Conservation (phyloP, 495 filamentous ascomycete species). For the Aspergillus nanangensis region DNA sequence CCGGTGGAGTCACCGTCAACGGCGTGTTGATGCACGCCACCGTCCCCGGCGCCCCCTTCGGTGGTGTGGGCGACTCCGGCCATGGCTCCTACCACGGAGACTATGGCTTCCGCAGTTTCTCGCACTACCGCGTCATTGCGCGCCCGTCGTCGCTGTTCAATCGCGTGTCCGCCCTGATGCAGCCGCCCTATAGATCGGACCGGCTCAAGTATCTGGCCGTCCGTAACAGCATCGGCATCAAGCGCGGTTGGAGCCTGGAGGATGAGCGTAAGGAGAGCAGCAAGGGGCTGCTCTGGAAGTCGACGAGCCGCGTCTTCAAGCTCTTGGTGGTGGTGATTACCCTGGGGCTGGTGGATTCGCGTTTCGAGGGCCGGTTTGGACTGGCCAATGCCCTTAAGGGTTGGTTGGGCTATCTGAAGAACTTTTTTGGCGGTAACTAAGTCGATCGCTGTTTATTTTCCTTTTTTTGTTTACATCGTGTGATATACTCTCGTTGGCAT, state of each 20-base stretch:
- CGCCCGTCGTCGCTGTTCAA: conserved; percentile 5
- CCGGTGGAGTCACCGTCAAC: conserved; percentile 72
- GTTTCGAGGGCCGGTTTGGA: background rate
- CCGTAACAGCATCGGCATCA: conserved; percentile 6
- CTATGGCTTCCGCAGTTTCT: conserved; percentile 74
- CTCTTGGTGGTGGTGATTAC: background rate
- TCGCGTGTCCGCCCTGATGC: conserved; percentile 2
- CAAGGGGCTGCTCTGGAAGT: background rate
- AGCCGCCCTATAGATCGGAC: conserved; percentile 5
- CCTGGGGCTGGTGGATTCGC: background rate
- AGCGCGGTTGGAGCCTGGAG: conserved; percentile 8
- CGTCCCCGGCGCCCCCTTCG: conserved; percentile 67
- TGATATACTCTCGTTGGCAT: no score
- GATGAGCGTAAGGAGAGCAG: conserved; percentile 2
- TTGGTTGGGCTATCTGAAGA: background rate
- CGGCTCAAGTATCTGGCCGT: conserved; percentile 9
- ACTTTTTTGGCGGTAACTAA: no score
- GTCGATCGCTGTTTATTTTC: no score
- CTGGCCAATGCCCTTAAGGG: background rate
- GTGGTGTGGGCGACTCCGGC: conserved; percentile 76
- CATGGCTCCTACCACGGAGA: conserved; percentile 72
- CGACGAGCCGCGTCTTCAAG: background rate
- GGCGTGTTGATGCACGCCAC: conserved; percentile 65
- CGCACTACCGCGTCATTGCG: conserved; percentile 53
- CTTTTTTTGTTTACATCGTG: no score